A percentile compares a stretch with the other conserved stretches of the same genome.
These are phyloP conservation scores for Globisporangium cylindrosporum DNA, from an alignment of 352 stramenopile genomes.

Conservation along the genomic window DNA sequence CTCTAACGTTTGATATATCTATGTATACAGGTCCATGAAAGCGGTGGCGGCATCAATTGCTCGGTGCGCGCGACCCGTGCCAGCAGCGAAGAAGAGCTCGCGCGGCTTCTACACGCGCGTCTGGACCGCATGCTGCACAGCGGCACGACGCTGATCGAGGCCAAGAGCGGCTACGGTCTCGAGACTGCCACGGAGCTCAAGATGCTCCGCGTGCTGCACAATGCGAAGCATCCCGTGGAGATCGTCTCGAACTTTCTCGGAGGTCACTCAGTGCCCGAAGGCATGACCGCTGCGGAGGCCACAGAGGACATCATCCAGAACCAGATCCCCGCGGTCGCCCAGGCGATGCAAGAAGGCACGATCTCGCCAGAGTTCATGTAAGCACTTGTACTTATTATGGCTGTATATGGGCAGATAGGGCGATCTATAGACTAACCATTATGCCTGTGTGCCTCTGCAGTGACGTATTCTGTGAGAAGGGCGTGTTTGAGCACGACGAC, in stretches of 20 bases:
- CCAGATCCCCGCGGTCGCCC: constrained; percentile 64
- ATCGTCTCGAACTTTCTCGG: constrained; percentile 80
- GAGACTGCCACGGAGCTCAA: constrained; percentile 81
- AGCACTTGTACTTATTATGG: neutral
- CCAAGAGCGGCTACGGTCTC: constrained; percentile 84
- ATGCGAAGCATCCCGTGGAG: constrained; percentile 53
- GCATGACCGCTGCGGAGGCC: constrained; percentile 53
- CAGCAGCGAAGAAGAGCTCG: constrained; percentile 64
- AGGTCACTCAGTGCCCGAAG: constrained; percentile 75
- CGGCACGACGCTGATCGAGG: constrained; percentile 76
- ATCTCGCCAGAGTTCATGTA: constrained; percentile 84
- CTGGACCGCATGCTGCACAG: constrained; percentile 73
- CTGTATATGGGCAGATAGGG: neutral
- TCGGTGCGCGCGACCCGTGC: constrained; percentile 69
- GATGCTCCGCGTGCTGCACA: constrained; percentile 82
- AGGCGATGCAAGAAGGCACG: constrained; percentile 63
- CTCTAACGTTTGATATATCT: neutral
- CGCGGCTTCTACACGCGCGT: constrained; percentile 39
- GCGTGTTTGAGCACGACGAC: constrained; percentile 78
- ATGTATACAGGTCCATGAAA: constrained; percentile 63
- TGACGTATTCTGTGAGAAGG: constrained; percentile 86
- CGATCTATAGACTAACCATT: neutral
- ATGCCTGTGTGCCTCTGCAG: constrained; percentile 7
- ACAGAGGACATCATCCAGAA: constrained; percentile 73
- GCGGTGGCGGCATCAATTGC: constrained; percentile 76